phyloP scores from a whole-genome alignment of 1,139 yeast genomes.

The Blastobotrys niveus region DNA sequence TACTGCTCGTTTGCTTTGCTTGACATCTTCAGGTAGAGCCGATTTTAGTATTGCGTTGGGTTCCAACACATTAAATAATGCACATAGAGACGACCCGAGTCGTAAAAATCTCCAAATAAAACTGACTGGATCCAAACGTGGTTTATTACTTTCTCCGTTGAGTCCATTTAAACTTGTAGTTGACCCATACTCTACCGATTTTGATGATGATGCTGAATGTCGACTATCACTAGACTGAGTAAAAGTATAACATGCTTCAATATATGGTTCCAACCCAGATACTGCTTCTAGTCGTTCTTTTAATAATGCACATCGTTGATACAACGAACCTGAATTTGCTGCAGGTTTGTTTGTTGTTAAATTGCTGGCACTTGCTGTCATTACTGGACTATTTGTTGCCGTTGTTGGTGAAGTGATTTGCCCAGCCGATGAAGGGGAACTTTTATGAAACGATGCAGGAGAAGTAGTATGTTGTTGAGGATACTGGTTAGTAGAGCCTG shows the following conservation, averaged over 20 bases:
- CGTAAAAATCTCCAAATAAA: constrained; percentile 84
- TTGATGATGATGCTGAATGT: constrained; percentile 20
- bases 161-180: constrained; percentile 12
- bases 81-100: constrained; percentile 88
- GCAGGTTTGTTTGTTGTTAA: constrained; percentile 13
- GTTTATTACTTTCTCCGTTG: constrained; percentile 21
- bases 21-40: constrained; percentile 50
- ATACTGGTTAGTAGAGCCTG: background rate
- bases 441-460: background rate
- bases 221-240: constrained; percentile 38
- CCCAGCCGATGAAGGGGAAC: background rate
- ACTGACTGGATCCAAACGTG: constrained; percentile 75
- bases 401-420: constrained; percentile 4
- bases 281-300: constrained; percentile 54
- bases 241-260: constrained; percentile 47
- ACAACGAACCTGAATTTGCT: constrained; percentile 44
- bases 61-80: constrained; percentile 61
- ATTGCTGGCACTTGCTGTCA: constrained; percentile 11
- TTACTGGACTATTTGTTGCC: constrained; percentile 4
- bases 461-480: background rate
- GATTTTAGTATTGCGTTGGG: constrained; percentile 35
- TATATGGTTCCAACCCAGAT: constrained; percentile 67
- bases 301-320: constrained; percentile 60
- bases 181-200: constrained; percentile 10
- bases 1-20: constrained; percentile 81